These are phyloP conservation scores for Huntiella moniliformis DNA, from an alignment of 2,329 filamentous ascomycete genomes.

Conservation along the genomic window DNA sequence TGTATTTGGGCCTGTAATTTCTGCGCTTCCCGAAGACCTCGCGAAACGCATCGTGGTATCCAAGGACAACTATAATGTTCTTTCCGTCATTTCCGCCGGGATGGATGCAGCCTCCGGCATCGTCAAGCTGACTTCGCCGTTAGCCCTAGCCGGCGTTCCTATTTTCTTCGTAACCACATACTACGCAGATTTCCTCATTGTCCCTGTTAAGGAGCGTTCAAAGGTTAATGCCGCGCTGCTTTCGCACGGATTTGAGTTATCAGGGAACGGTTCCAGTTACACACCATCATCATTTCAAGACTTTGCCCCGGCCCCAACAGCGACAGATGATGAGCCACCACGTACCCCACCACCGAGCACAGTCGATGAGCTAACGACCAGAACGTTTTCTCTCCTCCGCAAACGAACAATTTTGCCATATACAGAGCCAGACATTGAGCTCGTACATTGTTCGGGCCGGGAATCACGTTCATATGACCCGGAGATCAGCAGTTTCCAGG, in stretches of 20 bases:
- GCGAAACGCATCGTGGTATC: conserved; percentile 50
- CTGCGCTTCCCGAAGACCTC: conserved; percentile 36
- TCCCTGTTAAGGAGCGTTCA: conserved; percentile 54
- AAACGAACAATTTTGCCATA: conserved; percentile 56
- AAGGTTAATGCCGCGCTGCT: conserved; percentile 63
- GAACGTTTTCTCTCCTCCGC: conserved; percentile 71
- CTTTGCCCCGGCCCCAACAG: not conserved
- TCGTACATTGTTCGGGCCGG: conserved; percentile 66
- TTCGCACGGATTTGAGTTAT: conserved; percentile 63
- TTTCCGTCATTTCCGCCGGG: conserved; percentile 77
- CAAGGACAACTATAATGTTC: conserved; percentile 65
- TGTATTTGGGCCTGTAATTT: conserved; percentile 57
- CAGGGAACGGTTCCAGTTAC: conserved; percentile 34
- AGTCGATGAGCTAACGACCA: conserved; percentile 58
- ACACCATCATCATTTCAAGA: conserved; percentile 12
- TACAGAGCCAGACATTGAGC: conserved; percentile 46
- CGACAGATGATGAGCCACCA: conserved; percentile 23
- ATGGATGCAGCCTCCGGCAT: conserved; percentile 84
- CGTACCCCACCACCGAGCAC: conserved; percentile 60
- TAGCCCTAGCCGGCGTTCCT: conserved; percentile 80
- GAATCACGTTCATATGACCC: conserved; percentile 17
- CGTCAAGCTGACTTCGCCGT: conserved; percentile 73
- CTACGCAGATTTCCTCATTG: conserved; percentile 91
- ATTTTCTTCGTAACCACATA: conserved; percentile 99
- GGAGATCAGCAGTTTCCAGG: conserved; percentile 17